Percentiles rank a stretch among this genome's conserved stretches.
phyloP scores from a whole-genome alignment of 306 rosid species.

The Prinsepia uniflora region DNA sequence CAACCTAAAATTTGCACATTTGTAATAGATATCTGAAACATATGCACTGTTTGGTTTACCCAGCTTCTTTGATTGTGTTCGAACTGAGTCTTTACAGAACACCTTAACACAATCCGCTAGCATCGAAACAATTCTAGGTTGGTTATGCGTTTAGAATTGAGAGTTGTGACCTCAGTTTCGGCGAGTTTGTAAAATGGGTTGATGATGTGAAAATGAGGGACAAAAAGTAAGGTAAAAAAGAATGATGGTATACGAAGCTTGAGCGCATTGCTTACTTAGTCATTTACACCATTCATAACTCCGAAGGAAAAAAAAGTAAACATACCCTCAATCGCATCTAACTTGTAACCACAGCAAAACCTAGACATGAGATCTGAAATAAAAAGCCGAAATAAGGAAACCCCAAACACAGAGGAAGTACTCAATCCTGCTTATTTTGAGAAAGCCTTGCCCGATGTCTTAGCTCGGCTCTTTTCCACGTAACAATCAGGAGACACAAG shows the following conservation, averaged over 20 bases:
- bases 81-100: too few species aligned
- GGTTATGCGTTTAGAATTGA: too few species aligned
- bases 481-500: slow-evolving; percentile 70
- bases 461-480: slow-evolving; percentile 94
- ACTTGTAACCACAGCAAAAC: not conserved
- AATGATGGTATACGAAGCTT: not conserved
- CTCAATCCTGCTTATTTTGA: slow-evolving; percentile 66
- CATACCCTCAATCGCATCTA: not conserved
- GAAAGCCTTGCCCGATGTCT: slow-evolving; percentile 79
- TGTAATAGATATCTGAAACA: too few species aligned
- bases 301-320: not conserved
- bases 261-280: not conserved
- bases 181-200: too few species aligned
- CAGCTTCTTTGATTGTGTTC: too few species aligned
- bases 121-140: too few species aligned
- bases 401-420: not conserved
- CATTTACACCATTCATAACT: slow-evolving; percentile 16
- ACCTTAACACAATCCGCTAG: too few species aligned
- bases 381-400: not conserved
- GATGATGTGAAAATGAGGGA: too few species aligned
- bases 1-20: too few species aligned
- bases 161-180: too few species aligned
- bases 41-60: too few species aligned
- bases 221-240: not conserved
- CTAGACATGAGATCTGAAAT: not conserved